These are phyloP conservation scores for Volvox africanus DNA, from an alignment of 139 green algal species.

Conservation along the genomic window DNA sequence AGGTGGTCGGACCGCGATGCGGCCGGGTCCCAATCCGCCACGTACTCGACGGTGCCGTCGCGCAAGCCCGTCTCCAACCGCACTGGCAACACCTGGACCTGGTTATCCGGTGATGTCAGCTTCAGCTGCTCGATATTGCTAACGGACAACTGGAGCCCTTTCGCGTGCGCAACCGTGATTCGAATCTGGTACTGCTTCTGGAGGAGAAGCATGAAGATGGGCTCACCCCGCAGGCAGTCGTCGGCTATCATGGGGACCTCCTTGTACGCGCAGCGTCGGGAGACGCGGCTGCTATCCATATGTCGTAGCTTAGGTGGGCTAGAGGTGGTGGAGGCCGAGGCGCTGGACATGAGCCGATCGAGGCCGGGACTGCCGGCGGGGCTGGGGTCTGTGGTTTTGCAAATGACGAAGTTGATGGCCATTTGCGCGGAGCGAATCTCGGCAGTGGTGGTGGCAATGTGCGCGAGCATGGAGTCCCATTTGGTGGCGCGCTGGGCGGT, in stretches of 20 bases:
- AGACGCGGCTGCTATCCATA: conserved; percentile 29
- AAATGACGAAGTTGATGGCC: conserved; percentile 44
- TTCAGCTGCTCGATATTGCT: conserved; percentile 16
- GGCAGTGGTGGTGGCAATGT: conserved; percentile 33
- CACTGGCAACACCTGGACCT: conserved; percentile 33
- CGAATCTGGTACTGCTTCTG: conserved; percentile 17
- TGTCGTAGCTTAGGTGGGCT: neutral
- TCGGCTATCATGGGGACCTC: conserved; percentile 16
- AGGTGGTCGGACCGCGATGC: neutral
- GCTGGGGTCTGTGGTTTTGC: neutral
- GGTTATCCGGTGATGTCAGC: conserved; percentile 34
- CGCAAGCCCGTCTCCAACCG: conserved; percentile 36
- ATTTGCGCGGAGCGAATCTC: conserved; percentile 35
- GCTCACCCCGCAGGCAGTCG: conserved; percentile 36
- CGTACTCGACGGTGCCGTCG: conserved; percentile 18
- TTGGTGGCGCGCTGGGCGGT: conserved; percentile 32
- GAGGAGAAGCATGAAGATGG: conserved; percentile 44
- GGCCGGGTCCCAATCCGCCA: conserved; percentile 11
- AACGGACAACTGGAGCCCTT: conserved; percentile 24
- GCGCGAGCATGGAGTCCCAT: conserved; percentile 34
- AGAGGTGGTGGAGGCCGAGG: neutral
- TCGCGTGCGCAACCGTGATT: conserved; percentile 26
- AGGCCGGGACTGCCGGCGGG: neutral
- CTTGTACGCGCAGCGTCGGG: neutral
- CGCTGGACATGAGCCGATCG: conserved; percentile 10